phyloP scores from a whole-genome alignment of 345 rosid genomes.

The Bruguiera gymnorhiza region DNA sequence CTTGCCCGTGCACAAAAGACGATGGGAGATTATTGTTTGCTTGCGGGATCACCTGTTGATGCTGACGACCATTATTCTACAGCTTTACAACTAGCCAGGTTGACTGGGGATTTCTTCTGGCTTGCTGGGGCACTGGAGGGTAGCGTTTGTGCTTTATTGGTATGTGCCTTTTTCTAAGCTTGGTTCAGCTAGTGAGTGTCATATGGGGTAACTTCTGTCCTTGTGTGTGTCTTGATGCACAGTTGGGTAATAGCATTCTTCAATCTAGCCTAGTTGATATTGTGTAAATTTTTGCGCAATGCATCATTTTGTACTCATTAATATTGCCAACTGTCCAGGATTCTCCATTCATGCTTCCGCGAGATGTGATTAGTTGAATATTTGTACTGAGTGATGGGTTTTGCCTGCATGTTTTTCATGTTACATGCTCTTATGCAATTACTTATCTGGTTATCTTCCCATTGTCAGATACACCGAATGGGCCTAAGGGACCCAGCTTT shows the following conservation, averaged over 20 bases:
- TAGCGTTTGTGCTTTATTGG: constrained; percentile 90
- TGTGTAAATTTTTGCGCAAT: too few species aligned
- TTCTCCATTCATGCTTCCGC: not conserved
- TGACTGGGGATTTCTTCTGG: constrained; percentile 93
- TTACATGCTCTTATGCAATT: not conserved
- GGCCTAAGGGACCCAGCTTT: constrained; percentile 68
- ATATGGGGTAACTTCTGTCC: too few species aligned
- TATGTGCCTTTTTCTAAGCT: constrained; percentile 20
- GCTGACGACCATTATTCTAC: constrained; percentile 96
- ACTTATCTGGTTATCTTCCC: constrained; percentile 22
- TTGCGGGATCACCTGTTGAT: constrained; percentile 99
- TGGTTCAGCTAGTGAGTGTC: too few species aligned
- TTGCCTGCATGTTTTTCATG: not conserved
- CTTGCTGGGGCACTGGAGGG: constrained; percentile 98
- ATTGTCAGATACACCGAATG: constrained; percentile 69
- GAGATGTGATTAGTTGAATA: not conserved
- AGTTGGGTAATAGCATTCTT: not conserved
- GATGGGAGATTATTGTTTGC: constrained; percentile 94
- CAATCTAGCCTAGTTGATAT: too few species aligned
- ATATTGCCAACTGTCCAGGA: not conserved
- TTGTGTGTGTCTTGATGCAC: too few species aligned
- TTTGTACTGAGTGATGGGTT: not conserved
- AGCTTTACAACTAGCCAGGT: constrained; percentile 81
- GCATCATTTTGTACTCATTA: not conserved
- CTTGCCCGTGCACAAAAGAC: constrained; percentile 96